Conservation (phyloP, 306 rosid species). For the Macrotyloma uniflorum region DNA sequence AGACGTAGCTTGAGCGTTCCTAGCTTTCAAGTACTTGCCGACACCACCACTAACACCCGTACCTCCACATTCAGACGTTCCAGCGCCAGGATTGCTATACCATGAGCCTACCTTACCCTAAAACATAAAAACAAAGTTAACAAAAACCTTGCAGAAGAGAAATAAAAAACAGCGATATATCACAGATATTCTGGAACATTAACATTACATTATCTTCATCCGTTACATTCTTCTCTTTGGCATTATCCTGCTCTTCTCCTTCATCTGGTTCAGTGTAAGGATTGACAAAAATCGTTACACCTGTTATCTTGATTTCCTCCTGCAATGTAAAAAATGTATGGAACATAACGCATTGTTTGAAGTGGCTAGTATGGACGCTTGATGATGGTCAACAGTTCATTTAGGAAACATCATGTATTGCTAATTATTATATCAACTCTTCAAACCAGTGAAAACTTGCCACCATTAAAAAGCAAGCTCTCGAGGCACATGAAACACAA, state of each 20-base stretch:
- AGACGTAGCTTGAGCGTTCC: conserved; percentile 56
- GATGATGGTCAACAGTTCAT: conserved; percentile 16
- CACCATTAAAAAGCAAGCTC: conserved; percentile 29
- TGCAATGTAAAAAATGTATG: conserved; percentile 41
- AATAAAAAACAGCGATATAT: not conserved
- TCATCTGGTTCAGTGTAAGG: conserved; percentile 94
- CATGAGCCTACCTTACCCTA: conserved; percentile 91
- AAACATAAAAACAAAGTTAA: conserved; percentile 33
- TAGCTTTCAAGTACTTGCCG: conserved; percentile 87
- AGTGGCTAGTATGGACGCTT: not conserved
- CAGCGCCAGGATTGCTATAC: conserved; percentile 89
- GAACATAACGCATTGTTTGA: conserved; percentile 23
- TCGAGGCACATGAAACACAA: not conserved
- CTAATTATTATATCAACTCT: conserved; percentile 32
- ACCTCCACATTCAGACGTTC: conserved; percentile 59
- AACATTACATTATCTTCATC: conserved; percentile 79
- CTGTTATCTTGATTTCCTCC: conserved; percentile 94
- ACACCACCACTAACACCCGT: conserved; percentile 60
- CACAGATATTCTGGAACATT: conserved; percentile 40
- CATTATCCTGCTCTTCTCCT: conserved; percentile 67
- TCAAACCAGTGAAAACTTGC: conserved; percentile 18
- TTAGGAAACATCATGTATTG: conserved; percentile 17
- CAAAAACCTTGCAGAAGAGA: not conserved
- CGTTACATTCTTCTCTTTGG: conserved; percentile 60
- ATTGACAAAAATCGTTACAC: conserved; percentile 78